Evolutionary conservation across 805 yeast genomes (phyloP).

Genomic region (Hanseniaspora clermontiae): DNA sequence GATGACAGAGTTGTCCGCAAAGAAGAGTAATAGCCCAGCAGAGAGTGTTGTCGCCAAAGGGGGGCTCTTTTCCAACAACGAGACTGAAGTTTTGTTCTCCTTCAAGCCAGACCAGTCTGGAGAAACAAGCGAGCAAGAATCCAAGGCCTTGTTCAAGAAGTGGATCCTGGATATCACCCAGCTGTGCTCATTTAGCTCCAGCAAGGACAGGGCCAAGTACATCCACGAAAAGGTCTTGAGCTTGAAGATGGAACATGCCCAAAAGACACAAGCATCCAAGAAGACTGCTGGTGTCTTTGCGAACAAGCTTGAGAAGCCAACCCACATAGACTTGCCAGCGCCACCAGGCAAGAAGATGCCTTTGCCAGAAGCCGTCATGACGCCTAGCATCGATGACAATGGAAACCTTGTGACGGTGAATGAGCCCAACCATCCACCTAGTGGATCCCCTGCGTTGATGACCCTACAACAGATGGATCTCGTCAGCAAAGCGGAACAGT

Average conservation of each 20-base stretch:
- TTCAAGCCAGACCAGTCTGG: slow-evolving; percentile 32
- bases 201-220: slow-evolving; percentile 39
- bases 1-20: neutral
- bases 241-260: slow-evolving; percentile 11
- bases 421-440: slow-evolving; percentile 13
- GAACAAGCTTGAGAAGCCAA: slow-evolving; percentile 9
- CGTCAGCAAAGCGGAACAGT: neutral
- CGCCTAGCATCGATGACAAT: slow-evolving; percentile 30
- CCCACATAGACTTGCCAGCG: slow-evolving; percentile 9
- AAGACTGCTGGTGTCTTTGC: neutral
- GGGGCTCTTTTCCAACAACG: neutral
- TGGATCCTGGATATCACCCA: slow-evolving; percentile 49
- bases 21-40: neutral
- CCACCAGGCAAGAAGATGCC: neutral
- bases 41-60: neutral
- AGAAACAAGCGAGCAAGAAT: slow-evolving; percentile 22
- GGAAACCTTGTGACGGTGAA: slow-evolving; percentile 28
- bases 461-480: neutral
- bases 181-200: slow-evolving; percentile 36
- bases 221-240: slow-evolving; percentile 29
- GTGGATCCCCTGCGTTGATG: neutral
- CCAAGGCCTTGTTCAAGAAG: slow-evolving; percentile 31
- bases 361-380: slow-evolving; percentile 18
- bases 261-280: slow-evolving; percentile 2
- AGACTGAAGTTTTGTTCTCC: slow-evolving; percentile 20